Percentiles rank a stretch among this genome's conserved stretches.
phyloP scores from a whole-genome alignment of 495 filamentous ascomycete genomes.

The Lasiosphaeris hirsuta region DNA sequence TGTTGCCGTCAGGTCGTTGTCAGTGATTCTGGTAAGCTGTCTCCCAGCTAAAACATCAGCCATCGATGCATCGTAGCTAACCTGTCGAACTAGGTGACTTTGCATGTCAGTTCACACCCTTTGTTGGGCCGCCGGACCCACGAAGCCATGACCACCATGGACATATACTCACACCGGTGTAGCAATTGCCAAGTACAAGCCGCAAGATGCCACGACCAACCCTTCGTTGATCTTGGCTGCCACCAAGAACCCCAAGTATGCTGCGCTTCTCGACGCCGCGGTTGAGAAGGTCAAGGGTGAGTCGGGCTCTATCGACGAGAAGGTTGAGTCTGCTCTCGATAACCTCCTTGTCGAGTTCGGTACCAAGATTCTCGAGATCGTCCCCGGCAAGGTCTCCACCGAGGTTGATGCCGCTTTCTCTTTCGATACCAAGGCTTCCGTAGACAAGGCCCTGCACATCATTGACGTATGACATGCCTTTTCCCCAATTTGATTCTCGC shows the following conservation, averaged over 20 bases:
- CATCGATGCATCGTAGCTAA: conserved; percentile 4
- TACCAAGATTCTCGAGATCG: conserved; percentile 93
- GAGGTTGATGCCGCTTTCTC: conserved; percentile 97
- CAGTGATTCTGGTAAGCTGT: conserved; percentile 84
- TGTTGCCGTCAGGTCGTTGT: conserved; percentile 67
- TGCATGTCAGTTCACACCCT: conserved; percentile 57
- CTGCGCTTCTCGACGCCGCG: conserved; percentile 82
- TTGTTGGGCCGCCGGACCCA: background rate
- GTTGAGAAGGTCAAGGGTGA: conserved; percentile 80
- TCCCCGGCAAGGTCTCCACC: conserved; percentile 97
- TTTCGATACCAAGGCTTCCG: conserved; percentile 87
- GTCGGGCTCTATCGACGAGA: conserved; percentile 61
- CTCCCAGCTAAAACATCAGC: background rate
- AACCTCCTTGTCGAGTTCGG: conserved; percentile 96
- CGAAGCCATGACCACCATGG: conserved; percentile 13
- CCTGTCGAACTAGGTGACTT: conserved; percentile 61
- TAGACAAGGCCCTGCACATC: conserved; percentile 95
- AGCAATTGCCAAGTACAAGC: conserved; percentile 99
- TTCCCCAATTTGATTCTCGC: background rate
- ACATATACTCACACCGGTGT: conserved; percentile 36
- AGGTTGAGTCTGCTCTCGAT: conserved; percentile 83
- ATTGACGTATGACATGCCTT: conserved; percentile 65
- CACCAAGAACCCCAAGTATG: conserved; percentile 97
- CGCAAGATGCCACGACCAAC: conserved; percentile 99
- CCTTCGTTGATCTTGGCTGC: conserved; percentile 96